Percentiles rank a stretch among this genome's conserved stretches.
Conservation (phyloP, 208 protist genomes). For the Acanthamoeba royreba region DNA sequence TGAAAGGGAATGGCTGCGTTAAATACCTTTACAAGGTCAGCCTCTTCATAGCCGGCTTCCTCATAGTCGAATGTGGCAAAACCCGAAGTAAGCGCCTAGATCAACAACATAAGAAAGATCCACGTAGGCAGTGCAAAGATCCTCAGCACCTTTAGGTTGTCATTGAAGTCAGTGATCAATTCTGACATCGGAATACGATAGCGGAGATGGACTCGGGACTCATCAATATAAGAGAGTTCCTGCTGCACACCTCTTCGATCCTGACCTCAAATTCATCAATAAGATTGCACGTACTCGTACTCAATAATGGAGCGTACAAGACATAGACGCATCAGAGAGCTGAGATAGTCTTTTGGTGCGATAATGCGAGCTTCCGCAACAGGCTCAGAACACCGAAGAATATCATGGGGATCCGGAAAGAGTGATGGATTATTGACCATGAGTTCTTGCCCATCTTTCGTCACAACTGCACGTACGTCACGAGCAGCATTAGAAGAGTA, state of each 20-base stretch:
- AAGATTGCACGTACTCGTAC: background rate
- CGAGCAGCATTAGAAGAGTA: background rate
- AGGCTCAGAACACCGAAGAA: conserved; percentile 78
- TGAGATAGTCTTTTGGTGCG: conserved; percentile 87
- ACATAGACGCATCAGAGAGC: conserved; percentile 81
- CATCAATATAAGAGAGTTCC: conserved; percentile 57
- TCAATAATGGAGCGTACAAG: background rate
- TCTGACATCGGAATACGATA: conserved; percentile 93
- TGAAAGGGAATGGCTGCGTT: conserved; percentile 23
- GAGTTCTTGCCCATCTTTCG: conserved; percentile 26
- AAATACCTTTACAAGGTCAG: conserved; percentile 87
- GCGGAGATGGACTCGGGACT: conserved; percentile 61
- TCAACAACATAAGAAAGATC: background rate
- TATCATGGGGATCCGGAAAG: conserved; percentile 40
- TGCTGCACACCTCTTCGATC: conserved; percentile 36
- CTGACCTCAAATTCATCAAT: background rate
- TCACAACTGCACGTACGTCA: background rate
- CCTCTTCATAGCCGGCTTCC: conserved; percentile 84
- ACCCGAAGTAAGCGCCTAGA: background rate
- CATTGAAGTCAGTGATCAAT: conserved; percentile 94
- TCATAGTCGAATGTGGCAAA: conserved; percentile 91
- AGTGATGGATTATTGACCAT: conserved; percentile 50
- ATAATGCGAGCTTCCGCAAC: conserved; percentile 87
- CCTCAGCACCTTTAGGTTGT: conserved; percentile 87
- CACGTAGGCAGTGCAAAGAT: background rate